A percentile compares a stretch with the other conserved stretches of the same genome.
Conservation (phyloP, 495 filamentous ascomycete species). For the Podospora pseudocomata region DNA sequence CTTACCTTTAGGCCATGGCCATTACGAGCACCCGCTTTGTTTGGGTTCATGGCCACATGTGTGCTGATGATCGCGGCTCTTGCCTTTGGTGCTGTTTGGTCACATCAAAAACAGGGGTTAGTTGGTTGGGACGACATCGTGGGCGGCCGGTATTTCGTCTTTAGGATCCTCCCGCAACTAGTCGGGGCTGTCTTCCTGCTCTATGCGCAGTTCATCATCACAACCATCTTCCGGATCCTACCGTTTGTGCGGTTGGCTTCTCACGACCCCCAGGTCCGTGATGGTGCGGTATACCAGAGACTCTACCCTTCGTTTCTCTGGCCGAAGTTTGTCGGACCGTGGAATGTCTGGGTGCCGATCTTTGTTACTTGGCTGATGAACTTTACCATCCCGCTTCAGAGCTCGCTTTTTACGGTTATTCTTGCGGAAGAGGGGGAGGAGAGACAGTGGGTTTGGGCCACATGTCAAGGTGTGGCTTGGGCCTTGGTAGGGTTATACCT, state of each 20-base stretch:
- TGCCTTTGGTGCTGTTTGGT: constrained; percentile 70
- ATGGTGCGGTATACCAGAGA: constrained; percentile 50
- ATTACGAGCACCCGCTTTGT: constrained; percentile 60
- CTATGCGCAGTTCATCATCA: constrained; percentile 69
- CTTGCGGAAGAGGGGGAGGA: constrained; percentile 32
- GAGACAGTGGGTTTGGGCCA: constrained; percentile 67
- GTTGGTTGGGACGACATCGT: constrained; percentile 62
- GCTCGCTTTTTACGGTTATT: constrained; percentile 46
- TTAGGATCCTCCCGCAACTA: constrained; percentile 77
- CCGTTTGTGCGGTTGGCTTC: constrained; percentile 76
- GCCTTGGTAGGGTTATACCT: constrained; percentile 70
- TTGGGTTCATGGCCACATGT: constrained; percentile 55
- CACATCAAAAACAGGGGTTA: constrained; percentile 58
- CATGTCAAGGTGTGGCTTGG: constrained; percentile 75
- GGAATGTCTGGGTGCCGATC: constrained; percentile 44
- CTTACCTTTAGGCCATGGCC: constrained; percentile 64
- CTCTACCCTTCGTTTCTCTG: constrained; percentile 51
- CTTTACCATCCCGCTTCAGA: constrained; percentile 46
- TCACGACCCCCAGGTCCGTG: constrained; percentile 44
- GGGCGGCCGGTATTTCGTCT: constrained; percentile 75
- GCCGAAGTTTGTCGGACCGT: constrained; percentile 42
- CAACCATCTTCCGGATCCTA: constrained; percentile 69
- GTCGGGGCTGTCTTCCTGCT: constrained; percentile 69
- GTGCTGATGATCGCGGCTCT: constrained; percentile 69
- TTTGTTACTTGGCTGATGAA: constrained; percentile 45